phyloP scores from a whole-genome alignment of 1,284 basidiomycete species.

The Ustilago hordei region DNA sequence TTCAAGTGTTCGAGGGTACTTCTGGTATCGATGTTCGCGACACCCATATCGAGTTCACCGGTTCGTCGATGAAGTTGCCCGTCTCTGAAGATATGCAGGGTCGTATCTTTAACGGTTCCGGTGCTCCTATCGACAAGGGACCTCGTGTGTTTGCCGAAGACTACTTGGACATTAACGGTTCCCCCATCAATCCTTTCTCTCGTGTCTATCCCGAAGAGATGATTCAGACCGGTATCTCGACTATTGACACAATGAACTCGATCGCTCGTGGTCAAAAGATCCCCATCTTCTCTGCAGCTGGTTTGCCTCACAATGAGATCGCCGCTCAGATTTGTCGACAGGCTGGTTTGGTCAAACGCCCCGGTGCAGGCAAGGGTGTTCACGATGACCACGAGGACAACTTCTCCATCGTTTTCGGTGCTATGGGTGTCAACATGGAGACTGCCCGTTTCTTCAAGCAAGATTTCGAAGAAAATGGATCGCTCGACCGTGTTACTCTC shows the following conservation, averaged over 20 bases:
- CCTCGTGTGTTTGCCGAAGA: conserved; percentile 99
- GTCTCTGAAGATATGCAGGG: conserved; percentile 99
- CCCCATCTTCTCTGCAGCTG: conserved; percentile 98
- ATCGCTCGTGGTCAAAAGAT: conserved; percentile 99
- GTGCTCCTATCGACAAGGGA: conserved; percentile 96
- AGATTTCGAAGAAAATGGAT: conserved; percentile 99
- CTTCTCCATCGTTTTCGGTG: conserved; percentile 99
- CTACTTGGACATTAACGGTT: conserved; percentile 99
- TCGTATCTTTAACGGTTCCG: conserved; percentile 98
- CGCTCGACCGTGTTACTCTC: conserved; percentile 95
- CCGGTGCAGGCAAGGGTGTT: conserved; percentile 77
- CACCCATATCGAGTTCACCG: conserved; percentile 98
- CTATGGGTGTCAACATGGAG: conserved; percentile 99
- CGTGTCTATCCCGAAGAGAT: conserved; percentile 99
- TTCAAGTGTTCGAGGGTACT: conserved; percentile 98
- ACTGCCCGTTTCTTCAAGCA: conserved; percentile 99
- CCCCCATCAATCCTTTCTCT: conserved; percentile 98
- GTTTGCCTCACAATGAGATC: conserved; percentile 99
- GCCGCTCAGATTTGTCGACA: conserved; percentile 99
- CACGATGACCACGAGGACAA: conserved; percentile 99
- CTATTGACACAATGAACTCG: conserved; percentile 79
- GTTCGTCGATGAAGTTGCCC: conserved; percentile 97
- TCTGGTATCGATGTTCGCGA: conserved; percentile 96
- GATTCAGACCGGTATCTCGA: conserved; percentile 99
- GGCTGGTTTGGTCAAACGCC: conserved; percentile 89